Evolutionary conservation across 2,329 filamentous ascomycete genomes (phyloP), one percentile per base, ranked within the genome.

Genomic region (Elsinoe necatrix): DNA sequence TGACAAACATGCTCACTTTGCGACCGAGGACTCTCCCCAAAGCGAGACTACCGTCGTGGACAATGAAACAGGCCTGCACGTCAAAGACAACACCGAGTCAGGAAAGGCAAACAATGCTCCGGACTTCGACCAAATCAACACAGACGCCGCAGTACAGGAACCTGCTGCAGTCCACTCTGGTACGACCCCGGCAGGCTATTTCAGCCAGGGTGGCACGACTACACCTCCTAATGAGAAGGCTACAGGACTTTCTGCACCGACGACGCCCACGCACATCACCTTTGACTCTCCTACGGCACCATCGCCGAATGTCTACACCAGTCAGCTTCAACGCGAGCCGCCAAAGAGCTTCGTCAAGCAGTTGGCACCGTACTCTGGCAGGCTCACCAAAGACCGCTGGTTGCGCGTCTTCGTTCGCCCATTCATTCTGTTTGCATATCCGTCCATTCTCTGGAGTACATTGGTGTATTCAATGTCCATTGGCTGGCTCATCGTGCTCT

Each of bases 401-500:
- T 70, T 85, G 67, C 85, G 84, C 59, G 89, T 89, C 16, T 85
- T 86, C 56, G 42, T 86, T 4, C 80, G 92, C 0, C 93, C 92
- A 0, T 89, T 97, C 60, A 82, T 96, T 47, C 79, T 97, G 0
- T 95, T 85, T 64, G 81, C 85, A 1, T 96, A 97, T 66, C 93
- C 93, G 0, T 82, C 87, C 0, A 87, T 97, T 1, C 79, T 96
- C 7, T 97, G 91, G 92, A 92, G 88, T 4, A 76, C 89, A 0
- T 76, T 87, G 0, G 82, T 95, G 3, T 97, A 97, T 68, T 77
- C 90, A 0, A 85, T 93, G 63, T 93, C 90, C 0, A 81, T 97
- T 5, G 92, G 92, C 35, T 97, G 92, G 93, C 79, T 97, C 25
- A 96, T 97, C 62, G 90, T 97, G 42, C 80, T 97, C 1, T 95